Evolutionary conservation across 495 filamentous ascomycete genomes (phyloP).

Genomic region (Xylaria flabelliformis): DNA sequence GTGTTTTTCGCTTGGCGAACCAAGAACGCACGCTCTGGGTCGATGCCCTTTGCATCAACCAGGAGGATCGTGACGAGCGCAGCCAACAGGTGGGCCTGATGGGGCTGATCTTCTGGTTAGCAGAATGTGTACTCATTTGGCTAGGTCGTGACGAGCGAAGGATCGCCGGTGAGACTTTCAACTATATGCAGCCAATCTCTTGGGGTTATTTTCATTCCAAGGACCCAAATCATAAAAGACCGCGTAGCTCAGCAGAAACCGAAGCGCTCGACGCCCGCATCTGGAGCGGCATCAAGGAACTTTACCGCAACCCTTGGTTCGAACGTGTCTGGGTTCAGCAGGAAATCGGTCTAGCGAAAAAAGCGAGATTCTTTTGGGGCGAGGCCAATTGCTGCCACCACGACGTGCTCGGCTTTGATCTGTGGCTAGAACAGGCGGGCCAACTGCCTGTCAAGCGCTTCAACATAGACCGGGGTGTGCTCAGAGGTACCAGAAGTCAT

Average conservation of each 20-base stretch:
- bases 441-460: neutral
- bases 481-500: neutral
- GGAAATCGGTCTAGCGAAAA: neutral
- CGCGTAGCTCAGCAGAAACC: neutral
- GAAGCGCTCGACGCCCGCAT: neutral
- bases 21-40: neutral
- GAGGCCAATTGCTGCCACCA: neutral
- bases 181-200: neutral
- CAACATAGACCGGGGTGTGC: neutral
- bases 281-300: neutral
- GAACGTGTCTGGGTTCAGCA: neutral
- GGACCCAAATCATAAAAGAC: neutral
- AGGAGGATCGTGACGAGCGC: neutral
- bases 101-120: neutral
- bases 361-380: conserved; percentile 1
- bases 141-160: neutral
- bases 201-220: neutral
- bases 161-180: neutral
- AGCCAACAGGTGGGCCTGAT: neutral
- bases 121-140: neutral
- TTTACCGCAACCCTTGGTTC: neutral
- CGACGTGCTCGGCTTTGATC: conserved; percentile 1
- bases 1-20: neutral
- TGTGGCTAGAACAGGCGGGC: neutral
- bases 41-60: neutral